Base-by-base conservation (phyloP, 495 filamentous ascomycete species). In the Polyplosphaeria fusca region DNA sequence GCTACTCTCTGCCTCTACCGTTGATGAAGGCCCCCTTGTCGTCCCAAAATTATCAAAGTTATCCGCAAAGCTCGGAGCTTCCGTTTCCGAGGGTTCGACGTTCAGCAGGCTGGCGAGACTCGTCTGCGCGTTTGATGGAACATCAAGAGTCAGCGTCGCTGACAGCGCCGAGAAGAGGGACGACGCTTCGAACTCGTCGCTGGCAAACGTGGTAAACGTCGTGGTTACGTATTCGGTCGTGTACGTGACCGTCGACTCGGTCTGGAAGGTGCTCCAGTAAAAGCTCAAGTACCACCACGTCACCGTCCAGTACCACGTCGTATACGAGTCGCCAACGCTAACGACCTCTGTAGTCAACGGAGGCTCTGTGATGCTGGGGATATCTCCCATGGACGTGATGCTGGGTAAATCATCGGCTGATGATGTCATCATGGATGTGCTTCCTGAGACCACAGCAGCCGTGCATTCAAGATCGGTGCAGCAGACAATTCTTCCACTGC, bases 201-300 rank as follows among this genome's bases (percentile, higher is more conserved):
- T 60, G 19, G 57, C 57, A 19, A 44, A 47, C 12, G 57, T 60
- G 18, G 57, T 60, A 37, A 41, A 60, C 0, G 57, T 60, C 2
- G 57, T 60, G 1, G 57, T 60, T 14, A 28, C 22, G 24, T 48
- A 60, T 5, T 53, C 54, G 7, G 11, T 46, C 1, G 48, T 54
- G 28, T 47, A 60, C 5, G 48, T 54, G 2, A 60, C 57, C n/a
- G 41, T 46, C 11, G 32, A 43, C 28, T 28, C 32, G 7, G 41
- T 25, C n/a, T 27, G 27, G 26, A 41, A 37, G 19, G 57, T 60
- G 18, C 1, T 35, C 57, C 57, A 60, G 16, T 46, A 60, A 49
- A 41, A 60, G 23, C 16, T 26, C 19, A 47, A 23, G 40, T 60
- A 60, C 57, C 57, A 60, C 55, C 55, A 52, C 22, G 55, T 59